These are phyloP conservation scores for Barnettozyma sucrosica DNA, from an alignment of 805 yeast genomes.

Conservation along the genomic window DNA sequence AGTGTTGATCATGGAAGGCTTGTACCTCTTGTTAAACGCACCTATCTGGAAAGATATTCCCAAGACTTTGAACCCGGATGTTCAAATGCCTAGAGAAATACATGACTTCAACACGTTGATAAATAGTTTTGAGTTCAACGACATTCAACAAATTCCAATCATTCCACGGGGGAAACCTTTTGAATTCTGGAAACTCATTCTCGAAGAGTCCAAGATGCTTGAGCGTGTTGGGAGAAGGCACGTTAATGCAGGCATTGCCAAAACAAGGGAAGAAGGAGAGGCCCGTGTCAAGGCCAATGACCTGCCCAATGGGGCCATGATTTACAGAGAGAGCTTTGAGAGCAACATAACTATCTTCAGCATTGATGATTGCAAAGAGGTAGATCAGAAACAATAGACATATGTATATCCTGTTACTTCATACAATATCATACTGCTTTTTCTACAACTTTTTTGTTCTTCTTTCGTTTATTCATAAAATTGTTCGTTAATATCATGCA, in stretches of 20 bases:
- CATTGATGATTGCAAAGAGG: conserved; percentile 22
- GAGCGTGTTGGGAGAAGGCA: conserved; percentile 65
- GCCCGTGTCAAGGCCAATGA: conserved; percentile 52
- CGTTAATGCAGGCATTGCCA: conserved; percentile 47
- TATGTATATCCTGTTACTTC: neutral
- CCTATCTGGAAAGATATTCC: conserved; percentile 32
- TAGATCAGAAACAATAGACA: neutral
- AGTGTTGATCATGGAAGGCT: conserved; percentile 17
- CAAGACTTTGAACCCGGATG: conserved; percentile 26
- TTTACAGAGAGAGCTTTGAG: conserved; percentile 22
- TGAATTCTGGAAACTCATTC: conserved; percentile 48
- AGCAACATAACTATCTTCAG: conserved; percentile 23
- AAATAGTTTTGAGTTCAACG: neutral
- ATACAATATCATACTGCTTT: neutral
- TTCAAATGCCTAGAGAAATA: neutral
- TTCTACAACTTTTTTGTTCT: neutral
- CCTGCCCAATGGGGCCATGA: conserved; percentile 48
- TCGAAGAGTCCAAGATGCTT: conserved; percentile 40
- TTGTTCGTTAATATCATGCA: no score
- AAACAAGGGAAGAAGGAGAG: conserved; percentile 43
- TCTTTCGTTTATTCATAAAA: neutral
- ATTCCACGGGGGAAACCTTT: conserved; percentile 24
- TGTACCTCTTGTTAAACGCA: conserved; percentile 15
- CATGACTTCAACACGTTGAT: neutral
- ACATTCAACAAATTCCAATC: conserved; percentile 10